Percentiles rank a stretch among this genome's conserved stretches.
Conservation (phyloP, 352 stramenopile genomes). For the Pythium phragmitis region DNA sequence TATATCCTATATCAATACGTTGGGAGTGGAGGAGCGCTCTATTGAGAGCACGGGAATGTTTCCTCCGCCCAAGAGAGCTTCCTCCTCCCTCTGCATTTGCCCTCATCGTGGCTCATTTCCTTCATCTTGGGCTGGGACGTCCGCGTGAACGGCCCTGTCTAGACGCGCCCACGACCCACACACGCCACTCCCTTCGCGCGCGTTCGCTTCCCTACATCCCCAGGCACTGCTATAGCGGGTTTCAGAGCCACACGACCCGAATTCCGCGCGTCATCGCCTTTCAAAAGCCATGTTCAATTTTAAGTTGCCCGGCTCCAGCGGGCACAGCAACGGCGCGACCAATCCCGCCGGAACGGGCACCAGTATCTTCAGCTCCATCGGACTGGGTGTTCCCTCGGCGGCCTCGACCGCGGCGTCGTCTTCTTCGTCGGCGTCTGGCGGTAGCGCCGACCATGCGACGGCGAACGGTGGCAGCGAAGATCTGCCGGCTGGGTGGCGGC, state of each 20-base stretch:
- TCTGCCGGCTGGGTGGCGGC: conserved; percentile 60
- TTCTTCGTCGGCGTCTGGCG: not conserved
- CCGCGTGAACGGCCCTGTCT: not conserved
- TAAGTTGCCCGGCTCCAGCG: conserved; percentile 42
- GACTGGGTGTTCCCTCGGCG: conserved; percentile 24
- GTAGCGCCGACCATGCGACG: not conserved
- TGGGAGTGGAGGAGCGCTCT: conserved; percentile 10
- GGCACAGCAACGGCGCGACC: conserved; percentile 24
- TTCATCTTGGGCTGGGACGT: not conserved
- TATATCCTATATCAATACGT: not conserved
- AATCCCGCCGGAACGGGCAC: conserved; percentile 37
- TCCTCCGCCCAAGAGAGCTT: not conserved
- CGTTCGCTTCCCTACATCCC: conserved; percentile 2
- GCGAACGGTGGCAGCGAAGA: conserved; percentile 22
- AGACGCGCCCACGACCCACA: not conserved
- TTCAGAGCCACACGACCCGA: not conserved
- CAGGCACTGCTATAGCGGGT: not conserved
- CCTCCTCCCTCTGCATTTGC: not conserved
- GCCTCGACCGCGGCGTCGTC: not conserved
- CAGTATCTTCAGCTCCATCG: conserved; percentile 67
- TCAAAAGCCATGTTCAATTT: conserved; percentile 60
- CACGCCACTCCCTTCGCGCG: conserved; percentile 3
- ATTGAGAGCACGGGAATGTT: conserved; percentile 15
- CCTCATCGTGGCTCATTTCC: not conserved
- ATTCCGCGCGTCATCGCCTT: not conserved